Base-by-base conservation (phyloP, 805 yeast genomes). In the Candida fluviatilis region DNA sequence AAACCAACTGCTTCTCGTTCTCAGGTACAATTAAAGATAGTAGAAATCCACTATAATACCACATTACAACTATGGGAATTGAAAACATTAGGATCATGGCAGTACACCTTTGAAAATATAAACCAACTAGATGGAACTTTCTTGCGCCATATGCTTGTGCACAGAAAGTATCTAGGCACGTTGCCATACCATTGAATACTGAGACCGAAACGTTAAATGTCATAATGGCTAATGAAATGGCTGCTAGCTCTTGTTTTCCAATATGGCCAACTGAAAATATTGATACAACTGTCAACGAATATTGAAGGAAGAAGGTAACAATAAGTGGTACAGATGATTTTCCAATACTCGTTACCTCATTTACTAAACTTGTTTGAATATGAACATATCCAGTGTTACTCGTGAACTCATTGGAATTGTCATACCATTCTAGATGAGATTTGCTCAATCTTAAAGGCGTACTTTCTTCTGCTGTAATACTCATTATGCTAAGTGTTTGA, bases 81-180 rank as follows among this genome's bases (percentile, higher is more conserved):
- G 59, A 52, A 11, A 46, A 18, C 1, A 67, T 45, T 18, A 82
- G 55, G 2, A 85, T 75, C 51, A 87, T 71, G 2, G 76, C 63
- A 14, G 80, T 68, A 45, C 90, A 82, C 47, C 86, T 69, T 54
- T 84, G 93, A 52, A 82, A 69, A 56, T 84, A 85, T 15, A 80
- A 56, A 0, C 95, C 93, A 2, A 85, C 93, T 42, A 78, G 67
- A 30, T 73, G 66, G 37, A 65, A 70, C 39, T 82, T 75, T 7
- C 86, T 84, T 4, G 90, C 80, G 4, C 95, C 95, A 54, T 72
- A 86, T 0, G 95, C 90, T 56, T 85, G 95, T 0, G 95, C 80
- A 52, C 91, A 84, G 21, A 85, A 66, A 0, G 93, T 82, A 56
- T 85, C 95, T 37, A 85, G 64, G 39, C 87, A 80, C 0, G 95